Evolutionary conservation across 768 basidiomycete genomes (phyloP), one percentile per base, ranked within the genome.

Genomic region (Mycena venus): DNA sequence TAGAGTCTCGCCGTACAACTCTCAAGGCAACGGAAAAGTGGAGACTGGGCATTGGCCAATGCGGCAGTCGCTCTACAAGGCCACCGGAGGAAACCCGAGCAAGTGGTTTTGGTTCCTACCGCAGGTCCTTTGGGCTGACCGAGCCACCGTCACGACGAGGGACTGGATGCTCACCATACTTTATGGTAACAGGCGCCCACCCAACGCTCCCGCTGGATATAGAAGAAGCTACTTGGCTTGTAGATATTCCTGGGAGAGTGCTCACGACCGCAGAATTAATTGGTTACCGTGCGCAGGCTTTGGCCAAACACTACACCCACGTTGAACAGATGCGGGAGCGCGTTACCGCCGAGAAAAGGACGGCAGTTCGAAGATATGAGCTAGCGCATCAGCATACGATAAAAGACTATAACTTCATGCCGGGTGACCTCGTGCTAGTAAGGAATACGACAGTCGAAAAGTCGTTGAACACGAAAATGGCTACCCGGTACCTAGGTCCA

Each of bases 1-100:
- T n/a, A n/a, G n/a, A n/a, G n/a, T n/a, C n/a, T n/a, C n/a, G n/a
- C n/a, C 82, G 0, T 89, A 88, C 77, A 89, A 89, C 67, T 87
- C 84, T 0, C 80, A 77, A 2, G 84, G 85, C 0, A 88, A 89
- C 21, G 82, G 88, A 70, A 83, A 1, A 78, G 87, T 0, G 83
- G 88, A 63, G n/a, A 56, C 69, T 17, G 56, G 76, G n/a, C 85
- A 85, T 73, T 80, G 75, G 47, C 75, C 78, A 53, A 72, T 85
- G 2, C 60, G 81, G 1, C 78, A 82, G n/a, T 47, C 79, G 0
- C 55, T 82, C 0, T 70, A 74, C 36, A 80, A 82, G 27, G 71
- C 74, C 5, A 78, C 69, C 4, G 77, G 77, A 0, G 82, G 84
- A n/a, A n/a, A n/a, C n/a, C n/a, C n/a, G n/a, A n/a, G n/a, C n/a